Percentiles rank a stretch among this genome's conserved stretches.
phyloP scores from a whole-genome alignment of 805 yeast genomes.

The Grigorovia yakushimaensis region DNA sequence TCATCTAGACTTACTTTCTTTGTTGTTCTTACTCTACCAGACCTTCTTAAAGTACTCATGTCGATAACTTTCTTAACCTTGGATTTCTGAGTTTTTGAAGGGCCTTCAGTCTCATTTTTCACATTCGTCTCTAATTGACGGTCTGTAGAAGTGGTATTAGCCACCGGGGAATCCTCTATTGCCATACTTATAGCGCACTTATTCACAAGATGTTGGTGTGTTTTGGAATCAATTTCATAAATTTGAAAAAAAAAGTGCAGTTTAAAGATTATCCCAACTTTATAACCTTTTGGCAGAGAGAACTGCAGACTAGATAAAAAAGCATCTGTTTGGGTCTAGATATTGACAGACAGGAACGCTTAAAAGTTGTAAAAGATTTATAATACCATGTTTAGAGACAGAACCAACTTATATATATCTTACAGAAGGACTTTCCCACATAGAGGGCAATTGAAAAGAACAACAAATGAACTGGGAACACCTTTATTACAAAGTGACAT shows the following conservation, averaged over 20 bases:
- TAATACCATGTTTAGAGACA: constrained; percentile 84
- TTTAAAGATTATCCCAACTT: too few relatives aligned
- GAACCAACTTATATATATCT: constrained; percentile 85
- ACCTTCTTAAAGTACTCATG: not conserved
- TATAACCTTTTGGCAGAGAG: too few relatives aligned
- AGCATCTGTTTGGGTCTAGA: too few relatives aligned
- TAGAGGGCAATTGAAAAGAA: constrained; percentile 18
- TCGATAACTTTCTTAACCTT: not conserved
- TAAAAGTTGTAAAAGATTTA: too few relatives aligned
- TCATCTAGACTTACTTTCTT: not conserved
- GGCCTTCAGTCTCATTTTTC: not conserved
- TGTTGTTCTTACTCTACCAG: not conserved
- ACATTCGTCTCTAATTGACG: not conserved
- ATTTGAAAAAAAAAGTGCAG: too few relatives aligned
- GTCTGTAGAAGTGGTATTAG: not conserved
- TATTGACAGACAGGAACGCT: too few relatives aligned
- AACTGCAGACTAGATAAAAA: too few relatives aligned
- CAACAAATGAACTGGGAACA: not conserved
- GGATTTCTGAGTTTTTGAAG: not conserved
- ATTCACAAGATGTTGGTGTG: too few relatives aligned
- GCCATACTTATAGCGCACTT: too few relatives aligned
- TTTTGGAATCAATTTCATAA: too few relatives aligned
- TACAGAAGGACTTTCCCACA: constrained; percentile 86
- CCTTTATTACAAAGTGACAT: not conserved
- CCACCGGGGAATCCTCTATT: too few relatives aligned